phyloP scores from a whole-genome alignment of 2,329 filamentous ascomycete species.

The Sporothrix humicola region DNA sequence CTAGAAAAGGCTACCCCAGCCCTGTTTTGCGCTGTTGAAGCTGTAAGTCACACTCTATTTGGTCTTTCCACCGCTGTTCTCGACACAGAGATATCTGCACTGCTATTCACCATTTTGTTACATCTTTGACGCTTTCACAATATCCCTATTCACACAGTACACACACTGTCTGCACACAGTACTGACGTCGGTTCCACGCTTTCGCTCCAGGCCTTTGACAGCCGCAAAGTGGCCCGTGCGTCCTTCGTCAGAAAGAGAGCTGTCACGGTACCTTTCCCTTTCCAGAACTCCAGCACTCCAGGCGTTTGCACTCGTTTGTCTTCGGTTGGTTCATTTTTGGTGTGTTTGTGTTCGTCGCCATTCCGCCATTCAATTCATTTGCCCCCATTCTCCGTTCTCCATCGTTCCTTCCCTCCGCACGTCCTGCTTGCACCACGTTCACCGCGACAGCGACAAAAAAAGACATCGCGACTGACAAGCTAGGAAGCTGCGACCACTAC shows the following conservation, averaged over 20 bases:
- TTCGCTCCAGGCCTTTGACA: slow-evolving; percentile 6
- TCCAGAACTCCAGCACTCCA: background rate
- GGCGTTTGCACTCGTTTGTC: too few species aligned
- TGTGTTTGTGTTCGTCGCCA: background rate
- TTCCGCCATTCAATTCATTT: slow-evolving; percentile 3
- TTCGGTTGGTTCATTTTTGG: background rate
- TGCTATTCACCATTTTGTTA: too few species aligned
- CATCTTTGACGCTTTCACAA: too few species aligned
- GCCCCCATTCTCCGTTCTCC: too few species aligned
- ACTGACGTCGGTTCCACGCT: slow-evolving; percentile 1
- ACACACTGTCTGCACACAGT: slow-evolving; percentile 19
- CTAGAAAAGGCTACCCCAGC: background rate
- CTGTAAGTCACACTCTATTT: background rate
- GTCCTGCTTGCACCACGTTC: background rate
- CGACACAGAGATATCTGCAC: too few species aligned
- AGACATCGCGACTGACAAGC: background rate
- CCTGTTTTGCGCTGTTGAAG: background rate
- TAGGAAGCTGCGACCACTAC: slow-evolving; percentile 26
- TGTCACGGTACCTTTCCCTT: slow-evolving; percentile 20
- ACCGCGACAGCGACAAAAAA: too few species aligned
- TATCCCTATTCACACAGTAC: background rate
- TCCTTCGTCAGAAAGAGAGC: slow-evolving; percentile 1
- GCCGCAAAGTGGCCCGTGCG: slow-evolving; percentile 29
- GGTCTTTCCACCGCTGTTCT: background rate
- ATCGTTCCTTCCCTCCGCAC: slow-evolving; percentile 10